Percentiles rank a stretch among this genome's conserved stretches.
Conservation (phyloP, 2,329 filamentous ascomycete species). For the Pseudogymnoascus sp. region DNA sequence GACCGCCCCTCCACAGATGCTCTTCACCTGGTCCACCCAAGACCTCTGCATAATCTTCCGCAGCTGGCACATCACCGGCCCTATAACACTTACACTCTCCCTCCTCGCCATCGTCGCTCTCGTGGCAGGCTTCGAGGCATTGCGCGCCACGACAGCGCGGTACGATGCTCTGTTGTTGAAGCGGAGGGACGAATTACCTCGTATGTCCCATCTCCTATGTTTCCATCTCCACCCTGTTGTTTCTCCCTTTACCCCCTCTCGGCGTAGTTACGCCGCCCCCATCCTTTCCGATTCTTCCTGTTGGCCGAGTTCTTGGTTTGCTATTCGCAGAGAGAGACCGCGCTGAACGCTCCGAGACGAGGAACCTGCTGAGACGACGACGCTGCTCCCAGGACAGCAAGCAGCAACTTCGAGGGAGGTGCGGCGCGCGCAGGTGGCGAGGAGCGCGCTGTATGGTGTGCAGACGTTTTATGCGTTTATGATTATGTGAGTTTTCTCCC, state of each 20-base stretch:
- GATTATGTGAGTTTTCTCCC: conserved; percentile 72
- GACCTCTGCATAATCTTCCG: conserved; percentile 96
- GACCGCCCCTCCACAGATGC: conserved; percentile 61
- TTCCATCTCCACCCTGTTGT: background rate
- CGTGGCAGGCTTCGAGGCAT: conserved; percentile 85
- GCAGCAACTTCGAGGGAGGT: conserved; percentile 49
- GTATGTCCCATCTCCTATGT: conserved; percentile 21
- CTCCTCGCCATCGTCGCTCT: conserved; percentile 75
- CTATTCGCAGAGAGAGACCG: conserved; percentile 20
- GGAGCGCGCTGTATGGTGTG: conserved; percentile 76
- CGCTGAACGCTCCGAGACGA: conserved; percentile 16
- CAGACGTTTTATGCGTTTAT: conserved; percentile 99
- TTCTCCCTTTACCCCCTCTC: background rate
- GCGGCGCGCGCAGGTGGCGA: conserved; percentile 66
- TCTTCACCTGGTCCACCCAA: conserved; percentile 91
- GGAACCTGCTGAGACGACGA: conserved; percentile 52
- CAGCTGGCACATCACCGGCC: conserved; percentile 77
- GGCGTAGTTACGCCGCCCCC: background rate
- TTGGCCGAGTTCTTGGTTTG: background rate
- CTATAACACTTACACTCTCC: conserved; percentile 69
- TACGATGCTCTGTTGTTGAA: conserved; percentile 55
- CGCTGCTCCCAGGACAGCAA: conserved; percentile 66
- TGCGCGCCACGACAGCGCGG: conserved; percentile 67
- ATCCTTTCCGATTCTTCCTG: background rate
- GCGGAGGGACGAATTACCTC: conserved; percentile 20